Evolutionary conservation across 2,329 filamentous ascomycete species (phyloP).

Genomic region (Ceratocystis papillata): DNA sequence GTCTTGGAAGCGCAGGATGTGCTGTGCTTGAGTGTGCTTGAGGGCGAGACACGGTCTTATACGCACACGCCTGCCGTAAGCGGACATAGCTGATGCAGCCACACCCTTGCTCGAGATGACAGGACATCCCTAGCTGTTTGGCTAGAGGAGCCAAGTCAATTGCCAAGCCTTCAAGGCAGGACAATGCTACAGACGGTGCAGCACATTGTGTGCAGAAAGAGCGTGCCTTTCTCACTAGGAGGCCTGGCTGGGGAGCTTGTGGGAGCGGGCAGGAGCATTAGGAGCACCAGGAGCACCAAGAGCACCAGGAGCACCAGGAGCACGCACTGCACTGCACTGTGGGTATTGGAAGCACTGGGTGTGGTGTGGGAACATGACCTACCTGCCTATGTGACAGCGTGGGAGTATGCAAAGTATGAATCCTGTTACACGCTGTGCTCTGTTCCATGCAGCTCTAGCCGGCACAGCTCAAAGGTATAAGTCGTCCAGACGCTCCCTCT

Average conservation of each 20-base stretch:
- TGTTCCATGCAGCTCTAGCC: neutral
- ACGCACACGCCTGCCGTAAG: neutral
- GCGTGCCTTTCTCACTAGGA: neutral
- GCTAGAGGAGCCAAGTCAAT: constrained; percentile 12
- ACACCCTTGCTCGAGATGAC: constrained; percentile 18
- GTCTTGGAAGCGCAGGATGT: neutral
- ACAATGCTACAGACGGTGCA: constrained; percentile 10
- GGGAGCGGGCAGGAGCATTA: no score
- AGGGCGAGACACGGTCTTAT: neutral
- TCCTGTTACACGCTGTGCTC: neutral
- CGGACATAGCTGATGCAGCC: neutral
- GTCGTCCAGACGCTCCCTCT: neutral
- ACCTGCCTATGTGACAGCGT: no score
- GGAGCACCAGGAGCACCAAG: no score
- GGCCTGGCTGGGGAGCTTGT: no score
- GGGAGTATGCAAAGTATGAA: neutral
- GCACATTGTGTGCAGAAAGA: neutral
- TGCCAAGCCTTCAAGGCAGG: constrained; percentile 7
- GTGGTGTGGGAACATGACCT: no score
- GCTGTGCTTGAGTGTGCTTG: neutral
- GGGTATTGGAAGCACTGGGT: no score
- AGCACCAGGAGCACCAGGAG: no score
- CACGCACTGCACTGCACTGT: no score
- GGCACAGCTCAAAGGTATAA: neutral
- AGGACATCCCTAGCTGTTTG: constrained; percentile 18